phyloP scores from a whole-genome alignment of 441 rosid genomes.

The Pelargonium citronellum region DNA sequence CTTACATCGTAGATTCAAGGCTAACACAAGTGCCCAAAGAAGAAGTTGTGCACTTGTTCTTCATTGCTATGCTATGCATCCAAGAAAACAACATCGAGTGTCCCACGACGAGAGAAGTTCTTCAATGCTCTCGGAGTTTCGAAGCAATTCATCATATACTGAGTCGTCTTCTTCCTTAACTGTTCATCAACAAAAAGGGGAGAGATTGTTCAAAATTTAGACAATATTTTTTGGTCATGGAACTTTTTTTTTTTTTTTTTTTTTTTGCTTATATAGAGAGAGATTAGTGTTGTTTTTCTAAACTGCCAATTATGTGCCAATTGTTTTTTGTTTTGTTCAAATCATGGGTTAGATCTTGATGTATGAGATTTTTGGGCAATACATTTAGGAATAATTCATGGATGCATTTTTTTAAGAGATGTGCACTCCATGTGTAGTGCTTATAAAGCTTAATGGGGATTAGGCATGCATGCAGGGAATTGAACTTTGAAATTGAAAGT shows the following conservation, averaged over 20 bases:
- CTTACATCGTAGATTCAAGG: conserved; percentile 28
- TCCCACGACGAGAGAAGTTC: conserved; percentile 45
- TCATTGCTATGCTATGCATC: conserved; percentile 39
- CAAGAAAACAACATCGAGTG: conserved; percentile 44
- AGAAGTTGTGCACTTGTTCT: conserved; percentile 38
- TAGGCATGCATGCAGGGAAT: no score
- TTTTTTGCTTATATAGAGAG: background rate
- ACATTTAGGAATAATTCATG: conserved; percentile 27
- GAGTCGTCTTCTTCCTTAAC: conserved; percentile 29
- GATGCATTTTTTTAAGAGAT: conserved; percentile 10
- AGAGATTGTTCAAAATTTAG: conserved; percentile 19
- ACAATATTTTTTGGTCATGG: conserved; percentile 19
- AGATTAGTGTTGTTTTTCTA: conserved; percentile 13
- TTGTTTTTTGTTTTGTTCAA: background rate
- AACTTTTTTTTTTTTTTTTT: background rate
- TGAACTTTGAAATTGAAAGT: no score
- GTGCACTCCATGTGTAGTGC: conserved; percentile 11
- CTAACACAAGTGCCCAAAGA: conserved; percentile 34
- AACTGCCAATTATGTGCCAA: conserved; percentile 1
- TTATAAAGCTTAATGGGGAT: conserved; percentile 20
- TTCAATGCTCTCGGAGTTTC: conserved; percentile 45
- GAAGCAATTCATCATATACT: conserved; percentile 27
- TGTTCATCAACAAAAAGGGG: conserved; percentile 18
- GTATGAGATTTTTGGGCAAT: conserved; percentile 16
- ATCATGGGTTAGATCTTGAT: conserved; percentile 12